Base-by-base conservation (phyloP, 331 rosid species). In the Cydonia oblonga region DNA sequence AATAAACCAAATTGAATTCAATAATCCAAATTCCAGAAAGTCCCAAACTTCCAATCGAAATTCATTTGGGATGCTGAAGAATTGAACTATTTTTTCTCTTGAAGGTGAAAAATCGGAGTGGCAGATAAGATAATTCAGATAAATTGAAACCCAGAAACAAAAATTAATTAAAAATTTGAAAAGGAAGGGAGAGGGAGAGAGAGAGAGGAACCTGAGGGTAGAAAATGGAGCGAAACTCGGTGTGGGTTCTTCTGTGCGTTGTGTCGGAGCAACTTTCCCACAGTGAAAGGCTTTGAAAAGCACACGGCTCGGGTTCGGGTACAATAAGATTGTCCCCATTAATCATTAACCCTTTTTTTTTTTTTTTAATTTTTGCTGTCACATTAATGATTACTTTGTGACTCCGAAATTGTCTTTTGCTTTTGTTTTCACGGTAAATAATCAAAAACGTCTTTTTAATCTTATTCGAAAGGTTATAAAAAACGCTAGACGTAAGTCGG, bases 221-320 rank as follows among this genome's bases (percentile, higher is more conserved):
- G 62, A 49, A 42, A 70, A 32, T 57, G 75, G 68, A 59, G 75
- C 68, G 69, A 72, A 72, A 72, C 22, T 25, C 32, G 74, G 64
- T 30, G 72, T 5, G 60, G 23, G 18, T 9, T 20, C 20, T n/a
- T 62, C 35, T 35, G 33, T 26, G 66, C 18, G 32, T 5, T 61
- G 66, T 28, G 76, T 72, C 69, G 46, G 69, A 72, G 61, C 30
- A 61, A 72, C 44, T 60, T 71, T 71, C 67, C 38, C 60, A 61
- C 57, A 8, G 71, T 66, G 57, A 44, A 40, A 42, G 24, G 71
- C 76, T n/a, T n/a, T 26, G 69, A 72, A 46, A 42, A 60, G 29
- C 76, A 72, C 60, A 12, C 9, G 69, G n/a, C 76, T 72, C 60
- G 60, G 68, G 59, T 26, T 44, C 65, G 76, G 60, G 68, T 42